Percentiles rank a stretch among this genome's conserved stretches.
Evolutionary conservation across 352 stramenopile genomes (phyloP).

Genomic region (Pythium biforme): DNA sequence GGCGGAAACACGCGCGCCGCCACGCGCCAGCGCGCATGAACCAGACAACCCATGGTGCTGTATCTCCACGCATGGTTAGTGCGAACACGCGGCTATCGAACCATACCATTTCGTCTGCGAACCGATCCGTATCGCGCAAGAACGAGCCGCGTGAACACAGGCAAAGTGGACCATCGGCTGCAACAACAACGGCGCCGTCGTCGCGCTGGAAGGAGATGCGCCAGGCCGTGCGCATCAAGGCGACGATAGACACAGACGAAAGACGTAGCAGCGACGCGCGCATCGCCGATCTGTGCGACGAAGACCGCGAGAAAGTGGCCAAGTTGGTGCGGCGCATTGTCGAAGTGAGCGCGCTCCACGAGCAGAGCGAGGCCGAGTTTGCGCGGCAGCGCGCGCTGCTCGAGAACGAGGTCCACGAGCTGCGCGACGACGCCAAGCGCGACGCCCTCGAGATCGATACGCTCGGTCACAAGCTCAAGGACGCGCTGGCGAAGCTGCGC

Average conservation of each 20-base stretch:
- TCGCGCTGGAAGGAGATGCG: conserved; percentile 73
- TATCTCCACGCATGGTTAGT: background rate
- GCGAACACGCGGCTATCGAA: background rate
- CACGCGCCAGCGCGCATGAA: conserved; percentile 12
- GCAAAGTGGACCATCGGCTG: background rate
- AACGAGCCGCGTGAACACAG: conserved; percentile 11
- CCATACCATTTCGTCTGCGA: conserved; percentile 10
- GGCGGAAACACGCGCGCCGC: conserved; percentile 17
- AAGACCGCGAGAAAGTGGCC: conserved; percentile 79
- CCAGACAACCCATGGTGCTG: background rate
- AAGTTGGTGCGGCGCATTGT: conserved; percentile 76
- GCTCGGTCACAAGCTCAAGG: conserved; percentile 47
- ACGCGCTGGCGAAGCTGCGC: conserved; percentile 38
- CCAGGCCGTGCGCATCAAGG: conserved; percentile 57
- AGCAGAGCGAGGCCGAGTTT: conserved; percentile 57
- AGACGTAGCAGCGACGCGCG: conserved; percentile 25
- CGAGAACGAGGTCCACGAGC: conserved; percentile 50
- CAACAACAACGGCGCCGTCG: conserved; percentile 21
- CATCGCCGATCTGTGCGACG: conserved; percentile 69
- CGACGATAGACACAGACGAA: conserved; percentile 42
- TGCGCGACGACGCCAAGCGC: conserved; percentile 43
- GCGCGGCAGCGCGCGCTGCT: conserved; percentile 33
- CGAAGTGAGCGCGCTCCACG: conserved; percentile 60
- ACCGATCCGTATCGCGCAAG: conserved; percentile 13
- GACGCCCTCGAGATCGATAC: conserved; percentile 51